Base-by-base conservation (phyloP, 495 filamentous ascomycete genomes). In the Aspergillus campestris region DNA sequence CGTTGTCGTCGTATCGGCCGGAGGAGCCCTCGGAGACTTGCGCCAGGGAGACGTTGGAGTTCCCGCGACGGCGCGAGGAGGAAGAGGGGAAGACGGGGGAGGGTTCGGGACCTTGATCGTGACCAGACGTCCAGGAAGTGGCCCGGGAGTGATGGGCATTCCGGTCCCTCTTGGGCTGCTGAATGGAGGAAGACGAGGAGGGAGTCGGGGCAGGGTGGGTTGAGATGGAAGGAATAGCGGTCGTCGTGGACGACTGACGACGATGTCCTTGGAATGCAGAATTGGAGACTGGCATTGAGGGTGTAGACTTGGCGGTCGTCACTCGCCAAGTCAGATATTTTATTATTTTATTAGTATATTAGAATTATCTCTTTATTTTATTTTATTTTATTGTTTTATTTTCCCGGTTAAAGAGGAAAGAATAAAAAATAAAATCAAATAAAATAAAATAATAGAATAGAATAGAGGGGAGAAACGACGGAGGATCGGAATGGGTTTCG, bases 91-190 rank as follows among this genome's bases (percentile, higher is more conserved):
- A 52, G 50, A 44, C 41, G 32, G 55, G 36, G 10, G 60, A 63
- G 24, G 59, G 44, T 59, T 66, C 57, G 51, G 57, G 57, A 48
- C 53, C 33, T 45, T 60, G 32, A 48, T 68, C 54, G 49, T 53
- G 64, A 49, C 61, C 65, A 48, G 56, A 64, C 40, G 65, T 58
- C 67, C 67, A 70, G 40, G 67, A 70, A 49, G 60, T 66, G 41
- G 59, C 61, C 48, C 67, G 62, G 51, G 60, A 55, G 52, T 70
- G 66, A 52, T 59, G 64, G 52, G 62, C 66, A 67, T 67, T 50
- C 56, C 56, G 49, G 29, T 37, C 31, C 34, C 52, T 55, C 27
- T 33, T 18, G 31, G 14, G 3, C 38, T 34, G 12, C 41, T 8
- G 34, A 34, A 37, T 14, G 18, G 40, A 18, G 32, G 44, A 51